A percentile compares a stretch with the other conserved stretches of the same genome.
Conservation (phyloP, 2,329 filamentous ascomycete genomes). For the Scedosporium minutisporum region DNA sequence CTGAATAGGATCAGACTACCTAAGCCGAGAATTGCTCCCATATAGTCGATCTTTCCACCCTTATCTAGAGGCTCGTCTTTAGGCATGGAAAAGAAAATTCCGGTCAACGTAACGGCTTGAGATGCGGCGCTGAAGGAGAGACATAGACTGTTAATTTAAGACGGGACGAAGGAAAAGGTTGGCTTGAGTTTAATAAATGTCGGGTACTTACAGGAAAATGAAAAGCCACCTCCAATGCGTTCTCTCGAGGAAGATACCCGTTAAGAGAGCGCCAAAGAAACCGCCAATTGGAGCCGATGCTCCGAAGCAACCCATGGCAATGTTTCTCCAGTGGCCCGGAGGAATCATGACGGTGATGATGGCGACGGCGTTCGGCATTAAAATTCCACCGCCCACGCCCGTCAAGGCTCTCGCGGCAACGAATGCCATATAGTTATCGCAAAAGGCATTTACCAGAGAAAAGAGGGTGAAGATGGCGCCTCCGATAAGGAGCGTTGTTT, state of each 20-base stretch:
- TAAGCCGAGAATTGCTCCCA: constrained; percentile 35
- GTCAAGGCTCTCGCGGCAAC: constrained; percentile 37
- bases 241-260: constrained; percentile 25
- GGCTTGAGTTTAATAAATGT: background rate
- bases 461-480: constrained; percentile 45
- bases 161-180: background rate
- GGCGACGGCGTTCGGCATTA: constrained; percentile 55
- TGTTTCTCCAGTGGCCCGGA: constrained; percentile 47
- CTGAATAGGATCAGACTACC: constrained; percentile 51
- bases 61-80: constrained; percentile 3
- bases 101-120: background rate
- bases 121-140: background rate
- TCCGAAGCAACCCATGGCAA: constrained; percentile 46
- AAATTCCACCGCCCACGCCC: constrained; percentile 52
- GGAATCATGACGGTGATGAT: constrained; percentile 49
- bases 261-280: constrained; percentile 30
- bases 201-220: constrained; percentile 11
- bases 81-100: constrained; percentile 3
- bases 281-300: constrained; percentile 36
- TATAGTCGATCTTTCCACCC: constrained; percentile 23
- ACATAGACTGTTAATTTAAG: background rate
- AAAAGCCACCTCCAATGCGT: constrained; percentile 38
- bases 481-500: constrained; percentile 41
- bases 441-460: constrained; percentile 18
- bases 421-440: constrained; percentile 23